These are phyloP conservation scores for Massarina eburnea DNA, from an alignment of 2,329 filamentous ascomycete species.

Conservation along the genomic window DNA sequence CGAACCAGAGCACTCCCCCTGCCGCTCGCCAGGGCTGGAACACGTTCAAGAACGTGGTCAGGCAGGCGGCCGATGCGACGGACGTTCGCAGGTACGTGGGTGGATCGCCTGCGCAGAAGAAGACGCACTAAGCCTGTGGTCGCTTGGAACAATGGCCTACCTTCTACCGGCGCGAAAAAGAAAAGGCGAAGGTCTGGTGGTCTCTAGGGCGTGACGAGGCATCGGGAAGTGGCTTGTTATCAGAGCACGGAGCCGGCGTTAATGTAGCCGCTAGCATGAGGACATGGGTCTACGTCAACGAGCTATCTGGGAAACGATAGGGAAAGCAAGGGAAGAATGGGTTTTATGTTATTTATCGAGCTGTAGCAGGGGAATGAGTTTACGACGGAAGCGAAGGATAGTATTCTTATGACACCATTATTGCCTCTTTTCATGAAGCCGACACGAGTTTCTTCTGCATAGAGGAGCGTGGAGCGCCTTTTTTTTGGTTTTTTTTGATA, in stretches of 20 bases:
- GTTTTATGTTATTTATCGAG: too few relatives aligned
- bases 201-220: neutral
- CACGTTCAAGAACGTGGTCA: conserved; percentile 69
- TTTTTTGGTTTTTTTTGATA: too few relatives aligned
- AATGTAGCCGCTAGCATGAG: neutral
- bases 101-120: conserved; percentile 60
- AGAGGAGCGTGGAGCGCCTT: conserved; percentile 7
- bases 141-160: conserved; percentile 16
- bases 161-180: conserved; percentile 11
- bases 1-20: conserved; percentile 84
- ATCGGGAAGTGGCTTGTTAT: neutral
- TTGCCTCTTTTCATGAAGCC: too few relatives aligned
- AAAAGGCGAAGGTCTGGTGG: conserved; percentile 10
- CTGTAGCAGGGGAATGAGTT: neutral
- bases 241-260: neutral
- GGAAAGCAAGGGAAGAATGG: too few relatives aligned
- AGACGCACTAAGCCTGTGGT: conserved; percentile 52
- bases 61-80: conserved; percentile 77
- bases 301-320: neutral
- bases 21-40: conserved; percentile 79
- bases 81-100: conserved; percentile 74
- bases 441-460: conserved; percentile 1
- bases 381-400: too few relatives aligned
- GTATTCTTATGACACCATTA: too few relatives aligned
- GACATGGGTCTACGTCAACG: neutral